Conservation (phyloP, 78 protist species). For the Dictyostelium firmibasis region DNA sequence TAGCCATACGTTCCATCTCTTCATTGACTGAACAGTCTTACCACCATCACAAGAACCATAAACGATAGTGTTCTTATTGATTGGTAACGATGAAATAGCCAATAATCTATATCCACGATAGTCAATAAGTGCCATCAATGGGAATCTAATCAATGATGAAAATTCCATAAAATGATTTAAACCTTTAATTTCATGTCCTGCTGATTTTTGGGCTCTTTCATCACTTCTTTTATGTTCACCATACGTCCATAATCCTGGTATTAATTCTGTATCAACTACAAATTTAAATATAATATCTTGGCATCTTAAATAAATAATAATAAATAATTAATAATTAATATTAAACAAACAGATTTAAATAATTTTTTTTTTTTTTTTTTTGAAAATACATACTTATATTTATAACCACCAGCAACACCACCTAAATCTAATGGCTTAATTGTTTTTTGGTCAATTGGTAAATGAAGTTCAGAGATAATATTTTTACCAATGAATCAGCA, state of each 20-base stretch:
- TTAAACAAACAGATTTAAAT: too few species aligned
- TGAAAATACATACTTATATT: slow-evolving; percentile 1
- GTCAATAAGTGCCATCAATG: slow-evolving; percentile 69
- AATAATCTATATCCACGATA: slow-evolving; percentile 50
- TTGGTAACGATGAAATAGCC: slow-evolving; percentile 57
- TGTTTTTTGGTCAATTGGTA: slow-evolving; percentile 72
- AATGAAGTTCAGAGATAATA: slow-evolving; percentile 70
- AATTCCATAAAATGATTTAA: slow-evolving; percentile 40
- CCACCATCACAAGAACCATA: slow-evolving; percentile 82
- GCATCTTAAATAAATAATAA: not conserved
- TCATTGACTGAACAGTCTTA: not conserved
- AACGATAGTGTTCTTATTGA: slow-evolving; percentile 50
- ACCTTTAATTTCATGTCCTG: slow-evolving; percentile 71
- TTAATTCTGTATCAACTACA: slow-evolving; percentile 55
- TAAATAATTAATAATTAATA: too few species aligned
- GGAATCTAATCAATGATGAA: slow-evolving; percentile 32
- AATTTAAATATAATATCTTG: slow-evolving; percentile 69
- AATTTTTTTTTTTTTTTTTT: too few species aligned
- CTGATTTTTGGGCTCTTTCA: slow-evolving; percentile 64
- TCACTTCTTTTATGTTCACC: slow-evolving; percentile 40
- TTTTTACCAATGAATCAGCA: slow-evolving; percentile 83
- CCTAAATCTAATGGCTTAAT: slow-evolving; percentile 71
- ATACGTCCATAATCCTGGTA: slow-evolving; percentile 69
- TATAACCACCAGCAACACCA: slow-evolving; percentile 83
- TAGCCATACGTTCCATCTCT: slow-evolving; percentile 50